Evolutionary conservation across 371 early-diverging fungal species (phyloP).

Genomic region (Syncephalastrum racemosum): DNA sequence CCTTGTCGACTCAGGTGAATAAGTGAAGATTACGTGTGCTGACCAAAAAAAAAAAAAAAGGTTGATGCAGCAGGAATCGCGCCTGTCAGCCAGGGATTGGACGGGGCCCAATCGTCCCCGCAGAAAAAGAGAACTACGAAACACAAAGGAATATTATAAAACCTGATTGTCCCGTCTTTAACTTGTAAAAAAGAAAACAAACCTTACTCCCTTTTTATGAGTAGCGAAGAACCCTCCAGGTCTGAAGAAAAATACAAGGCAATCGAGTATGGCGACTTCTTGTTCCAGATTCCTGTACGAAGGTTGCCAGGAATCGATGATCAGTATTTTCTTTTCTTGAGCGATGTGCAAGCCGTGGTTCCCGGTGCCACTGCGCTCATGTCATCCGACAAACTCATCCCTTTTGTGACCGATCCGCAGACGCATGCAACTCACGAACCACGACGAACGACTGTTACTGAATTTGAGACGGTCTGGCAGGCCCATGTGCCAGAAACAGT

Average conservation of each 20-base stretch:
- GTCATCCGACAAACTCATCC: constrained; percentile 35
- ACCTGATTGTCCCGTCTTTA: no score
- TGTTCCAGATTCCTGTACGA: constrained; percentile 42
- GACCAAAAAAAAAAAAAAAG: no score
- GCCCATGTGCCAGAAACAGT: constrained; percentile 29
- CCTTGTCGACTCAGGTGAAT: no score
- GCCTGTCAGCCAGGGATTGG: no score
- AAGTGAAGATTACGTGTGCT: no score
- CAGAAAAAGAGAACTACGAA: no score
- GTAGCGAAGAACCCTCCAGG: constrained; percentile 13
- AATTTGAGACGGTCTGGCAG: constrained; percentile 33
- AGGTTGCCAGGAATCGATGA: constrained; percentile 13
- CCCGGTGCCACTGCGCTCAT: constrained; percentile 42
- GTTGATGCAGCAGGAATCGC: no score
- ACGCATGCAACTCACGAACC: constrained; percentile 25
- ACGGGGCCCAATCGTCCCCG: no score
- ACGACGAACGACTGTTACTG: constrained; percentile 27
- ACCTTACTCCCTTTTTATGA: not conserved
- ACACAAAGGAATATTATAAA: no score
- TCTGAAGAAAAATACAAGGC: constrained; percentile 20
- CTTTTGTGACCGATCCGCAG: constrained; percentile 32
- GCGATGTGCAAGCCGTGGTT: constrained; percentile 36
- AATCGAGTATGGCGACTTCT: constrained; percentile 30
- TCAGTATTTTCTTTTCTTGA: constrained; percentile 30
- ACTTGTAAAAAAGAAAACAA: no score